Evolutionary conservation across 2,329 filamentous ascomycete genomes (phyloP).

Genomic region (Talaromyces amestolkiae): DNA sequence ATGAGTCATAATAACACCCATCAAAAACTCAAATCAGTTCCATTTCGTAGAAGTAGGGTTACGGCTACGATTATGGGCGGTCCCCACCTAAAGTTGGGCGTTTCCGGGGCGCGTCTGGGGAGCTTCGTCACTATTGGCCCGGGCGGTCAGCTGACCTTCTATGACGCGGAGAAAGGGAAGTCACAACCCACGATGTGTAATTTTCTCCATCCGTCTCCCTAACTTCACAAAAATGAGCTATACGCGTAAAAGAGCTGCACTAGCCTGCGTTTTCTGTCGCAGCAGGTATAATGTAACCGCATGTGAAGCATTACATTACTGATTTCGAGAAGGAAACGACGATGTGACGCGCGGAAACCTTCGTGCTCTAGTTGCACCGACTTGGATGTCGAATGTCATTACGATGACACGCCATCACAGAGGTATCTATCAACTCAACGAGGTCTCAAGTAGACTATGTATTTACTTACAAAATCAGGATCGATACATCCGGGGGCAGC

Average conservation of each 20-base stretch:
- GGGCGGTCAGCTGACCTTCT: neutral
- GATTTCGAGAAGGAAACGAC: constrained; percentile 16
- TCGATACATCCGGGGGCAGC: constrained; percentile 8
- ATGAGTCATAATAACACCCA: neutral
- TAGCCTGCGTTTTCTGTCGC: neutral
- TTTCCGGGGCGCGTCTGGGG: neutral
- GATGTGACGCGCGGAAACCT: constrained; percentile 21
- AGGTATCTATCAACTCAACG: neutral
- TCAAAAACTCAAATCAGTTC: neutral
- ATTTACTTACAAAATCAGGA: constrained; percentile 3
- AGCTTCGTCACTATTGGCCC: neutral
- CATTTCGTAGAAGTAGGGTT: neutral
- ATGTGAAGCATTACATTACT: neutral
- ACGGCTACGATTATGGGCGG: neutral
- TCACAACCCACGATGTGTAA: neutral
- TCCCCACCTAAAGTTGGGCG: neutral
- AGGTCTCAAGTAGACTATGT: too few relatives aligned
- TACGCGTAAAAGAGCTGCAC: neutral
- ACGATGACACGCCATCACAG: constrained; percentile 20
- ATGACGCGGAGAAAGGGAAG: neutral
- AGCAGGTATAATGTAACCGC: neutral
- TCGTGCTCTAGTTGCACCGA: constrained; percentile 20
- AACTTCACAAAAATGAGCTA: neutral
- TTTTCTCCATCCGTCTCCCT: neutral
- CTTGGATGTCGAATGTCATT: constrained; percentile 20